Base-by-base conservation (phyloP, 257 asterid genomes). In the Solanum piurae region DNA sequence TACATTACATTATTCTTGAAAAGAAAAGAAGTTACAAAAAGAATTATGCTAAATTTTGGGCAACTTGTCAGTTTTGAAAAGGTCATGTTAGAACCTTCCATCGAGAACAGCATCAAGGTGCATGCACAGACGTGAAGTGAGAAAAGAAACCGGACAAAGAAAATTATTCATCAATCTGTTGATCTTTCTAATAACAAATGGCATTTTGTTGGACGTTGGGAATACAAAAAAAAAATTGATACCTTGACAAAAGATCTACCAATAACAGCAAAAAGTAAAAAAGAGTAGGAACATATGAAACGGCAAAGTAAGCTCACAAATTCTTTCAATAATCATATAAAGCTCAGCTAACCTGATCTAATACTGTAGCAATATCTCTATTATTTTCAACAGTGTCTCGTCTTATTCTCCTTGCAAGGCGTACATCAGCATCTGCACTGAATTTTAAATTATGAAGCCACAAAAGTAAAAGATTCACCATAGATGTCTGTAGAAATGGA, bases 371-470 rank as follows among this genome's bases (percentile, higher is more conserved):
- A 71, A 97, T 96, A 90, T 97, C 99, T 92, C 99, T 93, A 79
- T 94, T 93, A 92, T 95, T 97, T 87, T 97, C 99, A 88, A 86
- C 98, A 18, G 98, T 96, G 89, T 97, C 99, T 23, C 99, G 98
- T 88, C 96, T 96, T 87, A 97, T 97, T 92, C 99, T 95, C 94
- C 99, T 93, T 14, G 99, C 98, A 89, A 95, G 90, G 62, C 99
- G 98, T 83, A 97, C 98, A 95, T 97, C 99, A 91, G 99, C 96
- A 95, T 97, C 99, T 97, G 97, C 96, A 91, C 91, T 86, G 92
- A 90, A 85, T 86, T 89, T 80, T 83, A 86, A 79, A 87, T 88
- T 84, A 86, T 89, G 90, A 90, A 90, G 29, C 89, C 92, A 89
- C 52, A 87, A 89, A 88, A 62, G 87, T 79, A 90, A 73, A 80